Base-by-base conservation (phyloP, 768 basidiomycete genomes). In the Royoungia palumana region DNA sequence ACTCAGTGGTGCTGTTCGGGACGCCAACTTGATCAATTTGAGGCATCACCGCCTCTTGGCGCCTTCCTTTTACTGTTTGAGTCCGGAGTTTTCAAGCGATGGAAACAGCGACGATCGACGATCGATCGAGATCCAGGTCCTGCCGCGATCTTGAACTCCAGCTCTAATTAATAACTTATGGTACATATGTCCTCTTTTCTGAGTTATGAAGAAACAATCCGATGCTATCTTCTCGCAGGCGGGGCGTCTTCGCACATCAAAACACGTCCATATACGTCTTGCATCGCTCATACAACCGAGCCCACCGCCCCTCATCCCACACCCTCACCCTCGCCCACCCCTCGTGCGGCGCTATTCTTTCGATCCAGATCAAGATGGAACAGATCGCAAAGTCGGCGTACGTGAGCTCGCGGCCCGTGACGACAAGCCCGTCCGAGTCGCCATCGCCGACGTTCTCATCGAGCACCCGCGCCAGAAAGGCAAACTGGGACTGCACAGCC, bases 341-440 rank as follows among this genome's bases (percentile, higher is more conserved):
- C 53, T 88, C 84, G 47, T 83, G 80, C n/a, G 83, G 76, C 4
- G 84, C 78, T 60, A 88, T 79, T 41, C 78, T 73, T 61, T 87
- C 81, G 35, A 88, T 82, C 85, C 85, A 89, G 39, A 88, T 76
- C 35, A 89, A 66, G 16, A 85, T 76, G 0, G 87, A 79, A 55
- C 84, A 86, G 19, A 89, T 66, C 5, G 83, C 80, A 60, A 89
- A 88, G 56, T 89, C 87, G 2, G 83, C 84, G 55, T 87, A 87
- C 10, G 78, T 80, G 42, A 87, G 72, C 17, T 85, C 81, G 30
- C 74, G 70, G 4, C 86, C 87, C 75, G 81, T 81, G 14, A 70
- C 79, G 28, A 87, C 82, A 10, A 79, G 68, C 2, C 82, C 82
- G 53, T 85, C 70, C 3, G 82, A 81, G 55, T 83, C 81, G 4